Base-by-base conservation (phyloP, 345 rosid species). In the Garcia nutans region DNA sequence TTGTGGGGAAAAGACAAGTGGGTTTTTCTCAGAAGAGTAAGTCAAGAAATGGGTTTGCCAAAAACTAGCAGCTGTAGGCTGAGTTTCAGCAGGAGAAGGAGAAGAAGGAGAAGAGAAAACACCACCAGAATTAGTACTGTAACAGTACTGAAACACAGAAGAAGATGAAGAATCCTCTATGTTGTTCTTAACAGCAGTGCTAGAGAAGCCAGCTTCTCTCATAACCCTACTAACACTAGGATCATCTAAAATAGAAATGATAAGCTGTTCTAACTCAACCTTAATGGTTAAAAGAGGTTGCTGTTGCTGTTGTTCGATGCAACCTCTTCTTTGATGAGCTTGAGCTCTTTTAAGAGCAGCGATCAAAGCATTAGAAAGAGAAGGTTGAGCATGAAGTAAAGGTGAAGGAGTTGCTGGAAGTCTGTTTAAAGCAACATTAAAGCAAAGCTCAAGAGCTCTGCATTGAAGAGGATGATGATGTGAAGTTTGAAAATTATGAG, bases 141-240 rank as follows among this genome's bases (percentile, higher is more conserved):
- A 89, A 70, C 88, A 3, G 41, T 37, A 84, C 69, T 87, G 87
- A 22, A 92, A 92, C 37, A 90, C 89, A 72, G 97, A 85, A 65
- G 97, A 86, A 79, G 85, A 79, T 15, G 90, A 85, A 81, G 87
- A 84, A 74, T 93, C 95, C 49, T 91, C 98, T 11, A 93, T 84
- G 70, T 87, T 87, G 82, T 68, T 90, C 73, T 92, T 93, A 8
- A 92, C 93, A 16, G 89, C 84, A 68, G 91, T 90, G 79, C 97
- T 91, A 55, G 93, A 90, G 77, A 93, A 88, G 0, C 98, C 98
- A 67, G 98, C 98, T 81, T 93, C 98, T 75, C 93, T 87, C 97
- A 93, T 92, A 78, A 92, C 97, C 83, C 98, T 84, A 72, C 97
- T 90, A 62, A 92, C 97, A 78, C 94, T 88, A 33, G 97, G 97